A percentile compares a stretch with the other conserved stretches of the same genome.
Conservation (phyloP, 1,139 yeast genomes). For the Saccharomycopsis hybrid region DNA sequence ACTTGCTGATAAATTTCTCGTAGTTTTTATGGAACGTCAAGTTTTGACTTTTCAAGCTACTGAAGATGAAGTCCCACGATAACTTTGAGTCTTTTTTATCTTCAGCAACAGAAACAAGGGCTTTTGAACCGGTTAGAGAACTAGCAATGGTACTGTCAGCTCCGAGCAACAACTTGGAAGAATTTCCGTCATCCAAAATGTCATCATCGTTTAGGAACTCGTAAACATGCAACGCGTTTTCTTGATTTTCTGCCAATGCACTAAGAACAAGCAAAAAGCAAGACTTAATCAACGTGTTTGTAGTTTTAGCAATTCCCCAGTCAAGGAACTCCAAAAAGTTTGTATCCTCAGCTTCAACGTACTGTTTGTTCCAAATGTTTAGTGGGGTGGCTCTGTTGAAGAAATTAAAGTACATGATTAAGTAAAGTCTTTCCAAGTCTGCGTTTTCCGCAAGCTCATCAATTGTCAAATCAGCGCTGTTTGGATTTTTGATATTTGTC, state of each 20-base stretch:
- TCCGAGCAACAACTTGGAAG: neutral
- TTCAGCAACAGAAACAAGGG: no score
- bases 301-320: constrained; percentile 20
- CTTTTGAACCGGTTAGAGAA: neutral
- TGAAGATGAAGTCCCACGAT: constrained; percentile 55
- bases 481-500: constrained; percentile 35
- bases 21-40: constrained; percentile 4
- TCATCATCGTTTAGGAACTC: constrained; percentile 28
- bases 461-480: constrained; percentile 21
- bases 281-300: constrained; percentile 56
- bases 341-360: constrained; percentile 1
- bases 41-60: constrained; percentile 41
- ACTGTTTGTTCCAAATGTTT: constrained; percentile 1
- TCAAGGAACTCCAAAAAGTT: constrained; percentile 17
- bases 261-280: constrained; percentile 60
- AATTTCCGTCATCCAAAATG: neutral
- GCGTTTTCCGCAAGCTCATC: constrained; percentile 64
- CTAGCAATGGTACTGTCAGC: neutral
- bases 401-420: constrained; percentile 56
- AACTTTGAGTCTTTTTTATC: constrained; percentile 30
- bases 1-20: constrained; percentile 11
- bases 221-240: constrained; percentile 44
- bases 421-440: constrained; percentile 81
- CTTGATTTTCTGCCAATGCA: constrained; percentile 60
- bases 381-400: neutral